Percentiles rank a stretch among this genome's conserved stretches.
Conservation (phyloP, 768 basidiomycete species). For the Leccinum imitatum region DNA sequence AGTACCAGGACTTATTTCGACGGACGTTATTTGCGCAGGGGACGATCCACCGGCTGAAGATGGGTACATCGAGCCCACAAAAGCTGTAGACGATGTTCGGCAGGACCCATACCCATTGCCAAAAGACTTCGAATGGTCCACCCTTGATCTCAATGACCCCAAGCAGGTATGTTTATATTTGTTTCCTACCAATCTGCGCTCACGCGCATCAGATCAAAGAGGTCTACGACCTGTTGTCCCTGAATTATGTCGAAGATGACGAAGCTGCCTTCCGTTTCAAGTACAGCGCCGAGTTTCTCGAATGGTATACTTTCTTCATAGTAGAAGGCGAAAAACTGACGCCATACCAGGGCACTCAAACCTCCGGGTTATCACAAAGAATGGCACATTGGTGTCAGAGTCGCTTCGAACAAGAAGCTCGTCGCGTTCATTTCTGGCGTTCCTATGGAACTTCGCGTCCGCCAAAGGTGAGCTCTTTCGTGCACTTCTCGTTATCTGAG, state of each 20-base stretch:
- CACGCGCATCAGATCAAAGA: conserved; percentile 67
- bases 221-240: conserved; percentile 85
- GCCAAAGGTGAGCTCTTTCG: conserved; percentile 61
- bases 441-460: conserved; percentile 82
- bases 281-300: conserved; percentile 91
- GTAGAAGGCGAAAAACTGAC: not conserved
- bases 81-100: conserved; percentile 72
- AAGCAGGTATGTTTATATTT: conserved; percentile 52
- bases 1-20: not conserved
- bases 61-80: conserved; percentile 86
- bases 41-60: conserved; percentile 68
- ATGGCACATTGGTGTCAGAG: conserved; percentile 96
- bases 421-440: conserved; percentile 97
- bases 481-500: not conserved
- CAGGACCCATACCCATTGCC: conserved; percentile 88
- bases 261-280: conserved; percentile 96
- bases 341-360: conserved; percentile 73
- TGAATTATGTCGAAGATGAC: conserved; percentile 96
- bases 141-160: conserved; percentile 74
- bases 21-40: conserved; percentile 38
- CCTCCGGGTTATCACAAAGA: conserved; percentile 92
- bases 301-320: conserved; percentile 56
- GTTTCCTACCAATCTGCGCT: conserved; percentile 2
- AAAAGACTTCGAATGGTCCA: conserved; percentile 90
- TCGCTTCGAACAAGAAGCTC: conserved; percentile 85